These are phyloP conservation scores for Nakaseomyces sp. DNA, from an alignment of 1,139 yeast genomes.

Conservation along the genomic window DNA sequence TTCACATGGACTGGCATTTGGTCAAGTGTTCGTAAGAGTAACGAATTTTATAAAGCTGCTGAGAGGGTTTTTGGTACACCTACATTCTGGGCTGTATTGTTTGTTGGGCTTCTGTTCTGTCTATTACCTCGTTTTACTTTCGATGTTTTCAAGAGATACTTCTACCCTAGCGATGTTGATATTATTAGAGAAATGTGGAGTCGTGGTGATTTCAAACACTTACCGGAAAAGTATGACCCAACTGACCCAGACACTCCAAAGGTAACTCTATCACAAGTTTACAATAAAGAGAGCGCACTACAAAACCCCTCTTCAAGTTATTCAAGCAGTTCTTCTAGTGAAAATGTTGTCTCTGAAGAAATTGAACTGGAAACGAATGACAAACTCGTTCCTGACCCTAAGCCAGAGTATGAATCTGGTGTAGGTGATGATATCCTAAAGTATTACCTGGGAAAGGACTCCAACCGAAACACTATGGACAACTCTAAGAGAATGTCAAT, in stretches of 20 bases:
- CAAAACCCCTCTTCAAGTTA: not conserved
- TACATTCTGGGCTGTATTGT: constrained; percentile 73
- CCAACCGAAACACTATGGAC: not conserved
- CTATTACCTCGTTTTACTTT: constrained; percentile 67
- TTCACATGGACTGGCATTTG: constrained; percentile 90
- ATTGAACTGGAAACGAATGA: constrained; percentile 18
- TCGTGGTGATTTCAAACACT: constrained; percentile 49
- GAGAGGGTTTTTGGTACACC: constrained; percentile 64
- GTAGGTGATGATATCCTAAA: constrained; percentile 32
- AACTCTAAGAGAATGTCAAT: not conserved
- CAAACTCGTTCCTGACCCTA: constrained; percentile 20
- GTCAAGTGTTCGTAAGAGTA: constrained; percentile 53
- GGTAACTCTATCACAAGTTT: constrained; percentile 13
- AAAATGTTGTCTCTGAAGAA: constrained; percentile 23
- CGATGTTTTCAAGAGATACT: constrained; percentile 53
- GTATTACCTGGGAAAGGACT: constrained; percentile 9
- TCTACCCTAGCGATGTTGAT: constrained; percentile 72
- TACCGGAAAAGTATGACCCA: constrained; percentile 55
- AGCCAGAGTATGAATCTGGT: constrained; percentile 31
- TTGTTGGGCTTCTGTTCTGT: constrained; percentile 64
- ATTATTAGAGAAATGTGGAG: constrained; percentile 69
- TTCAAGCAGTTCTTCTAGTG: constrained; percentile 15
- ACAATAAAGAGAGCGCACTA: constrained; percentile 5
- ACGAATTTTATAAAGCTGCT: constrained; percentile 71
- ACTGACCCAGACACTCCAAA: constrained; percentile 44